These are phyloP conservation scores for Zasmidium angulare DNA, from an alignment of 2,329 filamentous ascomycete species.

Conservation along the genomic window DNA sequence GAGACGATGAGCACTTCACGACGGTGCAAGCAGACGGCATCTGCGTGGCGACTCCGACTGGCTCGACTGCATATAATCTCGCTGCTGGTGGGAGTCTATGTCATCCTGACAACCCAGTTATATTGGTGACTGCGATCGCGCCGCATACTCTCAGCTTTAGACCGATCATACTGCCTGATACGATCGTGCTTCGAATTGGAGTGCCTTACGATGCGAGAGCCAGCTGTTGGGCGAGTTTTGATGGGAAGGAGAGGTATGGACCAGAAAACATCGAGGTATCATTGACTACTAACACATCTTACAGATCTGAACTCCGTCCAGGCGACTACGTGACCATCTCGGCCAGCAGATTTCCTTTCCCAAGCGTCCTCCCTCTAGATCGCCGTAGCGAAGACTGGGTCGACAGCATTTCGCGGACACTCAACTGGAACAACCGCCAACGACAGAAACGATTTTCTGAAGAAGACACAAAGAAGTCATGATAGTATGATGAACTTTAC, in stretches of 20 bases:
- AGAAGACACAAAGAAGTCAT: neutral
- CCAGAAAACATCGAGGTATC: neutral
- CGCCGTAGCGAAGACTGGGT: slow-evolving; percentile 76
- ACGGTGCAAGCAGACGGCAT: slow-evolving; percentile 90
- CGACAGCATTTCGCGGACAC: slow-evolving; percentile 73
- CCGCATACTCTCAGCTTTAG: slow-evolving; percentile 93
- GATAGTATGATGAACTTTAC: neutral
- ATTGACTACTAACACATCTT: neutral
- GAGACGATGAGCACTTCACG: slow-evolving; percentile 93
- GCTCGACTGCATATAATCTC: slow-evolving; percentile 92
- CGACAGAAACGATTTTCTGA: slow-evolving; percentile 63
- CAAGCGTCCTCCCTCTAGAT: slow-evolving; percentile 69
- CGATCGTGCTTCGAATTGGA: slow-evolving; percentile 86
- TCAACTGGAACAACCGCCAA: slow-evolving; percentile 79
- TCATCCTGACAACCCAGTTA: slow-evolving; percentile 94
- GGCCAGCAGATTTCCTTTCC: slow-evolving; percentile 77
- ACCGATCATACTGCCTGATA: slow-evolving; percentile 95
- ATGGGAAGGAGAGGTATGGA: slow-evolving; percentile 74
- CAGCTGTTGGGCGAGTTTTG: slow-evolving; percentile 95
- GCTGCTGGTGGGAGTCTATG: slow-evolving; percentile 93
- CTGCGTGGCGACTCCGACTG: slow-evolving; percentile 90
- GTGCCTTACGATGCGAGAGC: slow-evolving; percentile 93
- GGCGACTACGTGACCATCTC: slow-evolving; percentile 85
- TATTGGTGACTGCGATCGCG: slow-evolving; percentile 90
- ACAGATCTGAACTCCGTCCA: slow-evolving; percentile 60